phyloP scores from a whole-genome alignment of 75 land plant species.

The Adiantum capillusveneris region DNA sequence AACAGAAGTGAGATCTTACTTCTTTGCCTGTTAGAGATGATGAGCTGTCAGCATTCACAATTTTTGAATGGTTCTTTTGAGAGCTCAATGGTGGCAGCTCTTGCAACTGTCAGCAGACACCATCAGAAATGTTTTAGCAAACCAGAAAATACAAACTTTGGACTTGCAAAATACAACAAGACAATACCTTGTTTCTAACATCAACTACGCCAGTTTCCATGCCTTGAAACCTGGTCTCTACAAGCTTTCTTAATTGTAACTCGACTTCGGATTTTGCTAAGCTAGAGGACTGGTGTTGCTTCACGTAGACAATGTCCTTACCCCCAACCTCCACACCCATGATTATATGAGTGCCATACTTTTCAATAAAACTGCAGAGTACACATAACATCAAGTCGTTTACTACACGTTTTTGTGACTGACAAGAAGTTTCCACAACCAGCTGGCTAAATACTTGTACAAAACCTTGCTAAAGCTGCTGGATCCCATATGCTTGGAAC shows the following conservation, averaged over 20 bases:
- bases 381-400: neutral
- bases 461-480: slow-evolving; percentile 61
- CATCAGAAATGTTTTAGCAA: neutral
- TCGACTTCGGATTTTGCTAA: slow-evolving; percentile 49
- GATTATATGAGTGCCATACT: slow-evolving; percentile 85
- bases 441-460: neutral
- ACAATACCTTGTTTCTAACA: too few relatives aligned
- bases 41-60: slow-evolving; percentile 12
- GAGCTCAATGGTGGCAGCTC: neutral
- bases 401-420: too few relatives aligned
- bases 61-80: slow-evolving; percentile 43
- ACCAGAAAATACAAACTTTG: too few relatives aligned
- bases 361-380: slow-evolving; percentile 71
- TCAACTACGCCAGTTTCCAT: slow-evolving; percentile 25
- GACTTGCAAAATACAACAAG: too few relatives aligned
- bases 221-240: slow-evolving; percentile 58
- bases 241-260: slow-evolving; percentile 55
- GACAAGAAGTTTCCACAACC: too few relatives aligned
- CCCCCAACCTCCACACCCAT: slow-evolving; percentile 76
- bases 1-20: slow-evolving; percentile 11
- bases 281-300: slow-evolving; percentile 66
- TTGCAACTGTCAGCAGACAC: slow-evolving; percentile 4
- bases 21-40: slow-evolving; percentile 45
- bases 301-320: slow-evolving; percentile 72
- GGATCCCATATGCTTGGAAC: slow-evolving; percentile 73